Evolutionary conservation across 2,329 filamentous ascomycete genomes (phyloP).

Genomic region (Parascedosporium putredinis): DNA sequence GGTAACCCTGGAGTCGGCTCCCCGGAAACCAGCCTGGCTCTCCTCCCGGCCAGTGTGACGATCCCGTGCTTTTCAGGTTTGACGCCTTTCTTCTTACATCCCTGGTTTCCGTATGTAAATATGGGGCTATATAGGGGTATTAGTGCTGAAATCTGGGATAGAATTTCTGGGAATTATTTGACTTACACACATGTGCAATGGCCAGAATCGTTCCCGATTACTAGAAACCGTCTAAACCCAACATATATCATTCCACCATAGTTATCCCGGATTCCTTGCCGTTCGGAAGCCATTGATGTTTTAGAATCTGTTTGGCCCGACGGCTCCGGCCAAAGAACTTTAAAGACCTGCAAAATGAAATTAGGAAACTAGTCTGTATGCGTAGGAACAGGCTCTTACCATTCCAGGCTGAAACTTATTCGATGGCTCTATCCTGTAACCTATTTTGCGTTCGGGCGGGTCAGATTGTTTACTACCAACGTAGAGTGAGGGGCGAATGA

Average conservation of each 20-base stretch:
- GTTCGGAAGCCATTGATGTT: conserved; percentile 22
- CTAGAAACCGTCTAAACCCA: conserved; percentile 44
- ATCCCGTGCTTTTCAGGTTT: conserved; percentile 44
- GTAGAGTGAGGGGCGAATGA: not conserved
- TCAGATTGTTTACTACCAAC: not conserved
- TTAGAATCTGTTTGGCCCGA: conserved; percentile 25
- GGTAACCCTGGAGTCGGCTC: conserved; percentile 39
- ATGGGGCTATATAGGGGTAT: conserved; percentile 33
- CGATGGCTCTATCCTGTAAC: conserved; percentile 29
- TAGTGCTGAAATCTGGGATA: no score
- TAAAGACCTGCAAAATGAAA: conserved; percentile 35
- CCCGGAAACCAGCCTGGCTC: conserved; percentile 21
- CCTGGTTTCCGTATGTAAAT: conserved; percentile 41
- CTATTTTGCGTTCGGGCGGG: conserved; percentile 16
- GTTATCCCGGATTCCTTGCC: conserved; percentile 22
- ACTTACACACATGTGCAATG: conserved; percentile 48
- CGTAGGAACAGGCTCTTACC: no score
- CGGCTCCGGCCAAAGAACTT: conserved; percentile 44
- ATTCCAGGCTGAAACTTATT: conserved; percentile 29
- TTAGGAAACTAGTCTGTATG: no score
- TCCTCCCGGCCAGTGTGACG: conserved; percentile 27
- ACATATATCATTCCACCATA: conserved; percentile 31
- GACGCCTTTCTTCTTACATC: conserved; percentile 41
- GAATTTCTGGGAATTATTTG: not conserved
- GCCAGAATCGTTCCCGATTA: conserved; percentile 39